Percentiles rank a stretch among this genome's conserved stretches.
These are phyloP conservation scores for Ceratobasidium theobromae DNA, from an alignment of 1,284 basidiomycete species.

Conservation along the genomic window DNA sequence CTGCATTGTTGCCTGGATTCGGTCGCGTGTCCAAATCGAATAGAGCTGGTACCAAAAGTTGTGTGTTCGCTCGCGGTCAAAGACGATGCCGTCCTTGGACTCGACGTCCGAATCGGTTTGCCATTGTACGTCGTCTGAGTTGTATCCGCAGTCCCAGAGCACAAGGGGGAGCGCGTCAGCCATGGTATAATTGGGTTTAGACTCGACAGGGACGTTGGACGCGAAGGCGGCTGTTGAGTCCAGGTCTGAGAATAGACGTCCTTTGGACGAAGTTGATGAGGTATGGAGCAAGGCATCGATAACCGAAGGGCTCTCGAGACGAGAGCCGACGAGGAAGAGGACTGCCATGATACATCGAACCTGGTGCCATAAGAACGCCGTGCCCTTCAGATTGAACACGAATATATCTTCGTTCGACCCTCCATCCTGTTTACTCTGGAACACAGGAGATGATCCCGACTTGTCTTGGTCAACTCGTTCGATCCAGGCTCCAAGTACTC, in stretches of 20 bases:
- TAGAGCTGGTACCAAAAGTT: constrained; percentile 47
- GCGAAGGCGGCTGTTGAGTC: neutral
- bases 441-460: constrained; percentile 35
- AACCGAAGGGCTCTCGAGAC: constrained; percentile 74
- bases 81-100: constrained; percentile 34
- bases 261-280: constrained; percentile 43
- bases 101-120: constrained; percentile 55
- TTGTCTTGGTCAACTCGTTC: constrained; percentile 43
- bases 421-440: neutral
- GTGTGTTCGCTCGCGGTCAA: constrained; percentile 55
- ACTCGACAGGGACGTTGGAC: constrained; percentile 46
- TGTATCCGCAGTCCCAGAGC: constrained; percentile 89
- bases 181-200: constrained; percentile 92
- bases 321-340: constrained; percentile 84
- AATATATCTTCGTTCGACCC: constrained; percentile 49
- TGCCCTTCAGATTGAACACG: constrained; percentile 86
- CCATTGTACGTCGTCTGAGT: constrained; percentile 71
- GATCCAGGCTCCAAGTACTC: constrained; percentile 67
- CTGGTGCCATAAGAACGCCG: constrained; percentile 95
- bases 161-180: constrained; percentile 88
- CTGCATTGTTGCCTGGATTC: constrained; percentile 52
- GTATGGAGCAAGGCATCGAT: constrained; percentile 78
- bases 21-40: constrained; percentile 34
- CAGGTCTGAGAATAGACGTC: constrained; percentile 23
- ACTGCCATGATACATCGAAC: constrained; percentile 95